Evolutionary conservation across 108 stramenopile genomes (phyloP).

Genomic region (Pseudonitzschia multistriata): DNA sequence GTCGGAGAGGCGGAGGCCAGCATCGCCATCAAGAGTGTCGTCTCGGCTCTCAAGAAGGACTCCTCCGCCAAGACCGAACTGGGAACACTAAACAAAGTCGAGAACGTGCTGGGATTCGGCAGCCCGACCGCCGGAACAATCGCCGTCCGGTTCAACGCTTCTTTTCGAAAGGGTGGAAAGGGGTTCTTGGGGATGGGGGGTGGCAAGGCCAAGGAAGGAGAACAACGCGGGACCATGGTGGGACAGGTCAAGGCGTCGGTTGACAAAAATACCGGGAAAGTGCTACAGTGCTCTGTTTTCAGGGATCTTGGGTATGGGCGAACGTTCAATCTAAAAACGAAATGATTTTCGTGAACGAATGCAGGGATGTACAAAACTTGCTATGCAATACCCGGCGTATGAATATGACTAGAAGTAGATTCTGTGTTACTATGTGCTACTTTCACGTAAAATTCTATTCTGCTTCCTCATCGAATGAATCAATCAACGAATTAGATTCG

Average conservation of each 20-base stretch:
- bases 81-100: constrained; percentile 66
- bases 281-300: constrained; percentile 69
- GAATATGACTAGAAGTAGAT: background rate
- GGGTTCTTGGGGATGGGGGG: constrained; percentile 75
- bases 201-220: constrained; percentile 60
- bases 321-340: constrained; percentile 65
- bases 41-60: constrained; percentile 69
- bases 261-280: constrained; percentile 59
- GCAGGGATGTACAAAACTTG: background rate
- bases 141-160: constrained; percentile 81
- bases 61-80: constrained; percentile 61
- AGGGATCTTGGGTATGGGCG: constrained; percentile 88
- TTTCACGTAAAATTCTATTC: background rate
- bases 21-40: constrained; percentile 75
- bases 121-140: constrained; percentile 50
- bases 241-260: constrained; percentile 85
- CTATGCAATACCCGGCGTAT: background rate
- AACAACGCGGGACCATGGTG: constrained; percentile 74
- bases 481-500: no score
- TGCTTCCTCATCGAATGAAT: background rate
- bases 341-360: constrained; percentile 24
- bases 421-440: background rate
- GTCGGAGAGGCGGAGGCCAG: constrained; percentile 64
- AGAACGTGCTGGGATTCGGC: constrained; percentile 72
- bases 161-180: constrained; percentile 69